These are phyloP conservation scores for Gossypium gossypioides DNA, from an alignment of 441 rosid species.

Conservation along the genomic window DNA sequence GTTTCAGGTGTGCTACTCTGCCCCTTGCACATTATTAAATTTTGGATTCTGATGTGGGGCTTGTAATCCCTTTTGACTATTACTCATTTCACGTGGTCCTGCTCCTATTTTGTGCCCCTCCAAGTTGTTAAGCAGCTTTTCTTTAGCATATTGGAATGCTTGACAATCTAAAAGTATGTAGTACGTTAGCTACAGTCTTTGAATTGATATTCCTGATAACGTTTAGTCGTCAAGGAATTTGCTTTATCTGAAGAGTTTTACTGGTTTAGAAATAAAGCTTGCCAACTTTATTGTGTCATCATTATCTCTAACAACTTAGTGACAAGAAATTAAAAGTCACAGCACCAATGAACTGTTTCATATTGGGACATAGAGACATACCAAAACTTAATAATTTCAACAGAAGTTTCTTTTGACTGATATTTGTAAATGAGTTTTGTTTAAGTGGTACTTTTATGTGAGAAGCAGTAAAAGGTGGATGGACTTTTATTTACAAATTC, in stretches of 20 bases:
- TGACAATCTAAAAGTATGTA: background rate
- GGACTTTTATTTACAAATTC: background rate
- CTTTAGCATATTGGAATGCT: background rate
- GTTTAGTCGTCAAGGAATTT: background rate
- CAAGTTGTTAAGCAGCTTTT: background rate
- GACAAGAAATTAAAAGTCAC: background rate
- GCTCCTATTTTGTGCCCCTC: background rate
- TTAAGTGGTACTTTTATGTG: background rate
- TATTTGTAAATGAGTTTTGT: background rate
- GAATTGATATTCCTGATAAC: background rate
- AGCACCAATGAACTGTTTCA: background rate
- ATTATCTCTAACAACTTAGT: background rate
- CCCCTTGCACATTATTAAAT: conserved; percentile 2
- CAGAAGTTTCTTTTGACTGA: background rate
- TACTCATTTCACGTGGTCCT: conserved; percentile 3
- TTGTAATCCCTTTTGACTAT: conserved; percentile 2
- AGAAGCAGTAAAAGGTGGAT: background rate
- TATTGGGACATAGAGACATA: background rate
- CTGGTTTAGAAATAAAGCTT: background rate
- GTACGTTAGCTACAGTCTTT: background rate
- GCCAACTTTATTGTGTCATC: background rate
- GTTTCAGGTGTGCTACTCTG: background rate
- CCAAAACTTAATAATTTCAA: background rate
- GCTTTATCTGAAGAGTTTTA: background rate
- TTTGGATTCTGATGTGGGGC: conserved; percentile 1